A percentile compares a stretch with the other conserved stretches of the same genome.
phyloP scores from a whole-genome alignment of 2,329 filamentous ascomycete genomes.

The Cladosporium oxysporum region DNA sequence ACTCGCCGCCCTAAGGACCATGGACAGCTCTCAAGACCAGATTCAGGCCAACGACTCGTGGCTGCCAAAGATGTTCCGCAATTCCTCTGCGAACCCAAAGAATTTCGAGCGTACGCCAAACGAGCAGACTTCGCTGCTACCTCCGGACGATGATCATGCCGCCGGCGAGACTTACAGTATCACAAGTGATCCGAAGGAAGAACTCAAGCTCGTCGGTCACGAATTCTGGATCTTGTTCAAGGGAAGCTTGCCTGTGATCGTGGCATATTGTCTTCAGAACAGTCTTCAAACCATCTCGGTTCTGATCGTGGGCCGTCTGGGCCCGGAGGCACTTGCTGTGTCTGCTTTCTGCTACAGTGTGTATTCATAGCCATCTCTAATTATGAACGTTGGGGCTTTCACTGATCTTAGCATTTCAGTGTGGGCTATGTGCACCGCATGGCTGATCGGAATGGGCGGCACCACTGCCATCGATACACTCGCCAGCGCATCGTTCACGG shows the following conservation, averaged over 20 bases:
- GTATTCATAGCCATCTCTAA: background rate
- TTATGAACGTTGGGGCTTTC: too few species aligned
- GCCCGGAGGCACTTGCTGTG: conserved; percentile 76
- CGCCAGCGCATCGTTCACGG: conserved; percentile 79
- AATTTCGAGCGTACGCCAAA: conserved; percentile 26
- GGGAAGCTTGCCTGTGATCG: conserved; percentile 73
- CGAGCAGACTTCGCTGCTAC: conserved; percentile 47
- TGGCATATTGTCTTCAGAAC: conserved; percentile 85
- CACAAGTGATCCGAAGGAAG: conserved; percentile 39
- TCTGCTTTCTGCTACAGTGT: conserved; percentile 78
- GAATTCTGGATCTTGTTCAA: conserved; percentile 71
- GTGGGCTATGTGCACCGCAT: conserved; percentile 88
- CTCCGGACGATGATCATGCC: conserved; percentile 40
- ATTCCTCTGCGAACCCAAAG: background rate
- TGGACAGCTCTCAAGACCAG: background rate
- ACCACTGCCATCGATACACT: conserved; percentile 85
- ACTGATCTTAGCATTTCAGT: conserved; percentile 40
- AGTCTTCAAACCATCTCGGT: conserved; percentile 81
- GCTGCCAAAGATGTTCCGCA: conserved; percentile 1
- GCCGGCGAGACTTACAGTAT: conserved; percentile 41
- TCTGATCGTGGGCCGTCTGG: conserved; percentile 76
- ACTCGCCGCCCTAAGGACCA: background rate
- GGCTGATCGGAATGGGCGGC: conserved; percentile 82
- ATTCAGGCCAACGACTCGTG: background rate
- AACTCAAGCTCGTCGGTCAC: conserved; percentile 43